Conservation (phyloP, 1,284 basidiomycete species). For the Puccinia hordei region DNA sequence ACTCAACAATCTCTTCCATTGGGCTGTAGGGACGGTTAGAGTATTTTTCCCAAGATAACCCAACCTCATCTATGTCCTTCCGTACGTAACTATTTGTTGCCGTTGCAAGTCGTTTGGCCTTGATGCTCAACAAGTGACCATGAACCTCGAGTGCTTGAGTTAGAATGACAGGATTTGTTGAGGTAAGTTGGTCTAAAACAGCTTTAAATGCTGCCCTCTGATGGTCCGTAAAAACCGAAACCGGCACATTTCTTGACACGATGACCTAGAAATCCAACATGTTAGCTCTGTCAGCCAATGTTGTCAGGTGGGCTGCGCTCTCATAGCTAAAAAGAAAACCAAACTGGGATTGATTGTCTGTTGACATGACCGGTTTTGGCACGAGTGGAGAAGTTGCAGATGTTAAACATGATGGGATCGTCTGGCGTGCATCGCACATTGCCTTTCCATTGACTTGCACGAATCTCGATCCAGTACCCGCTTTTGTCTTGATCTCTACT, state of each 20-base stretch:
- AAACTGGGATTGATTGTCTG: conserved; percentile 45
- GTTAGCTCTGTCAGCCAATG: background rate
- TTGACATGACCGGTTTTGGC: conserved; percentile 36
- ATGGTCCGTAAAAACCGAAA: conserved; percentile 27
- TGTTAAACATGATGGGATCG: conserved; percentile 23
- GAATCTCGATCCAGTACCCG: conserved; percentile 45
- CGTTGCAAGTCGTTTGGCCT: conserved; percentile 17
- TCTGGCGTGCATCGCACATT: conserved; percentile 22
- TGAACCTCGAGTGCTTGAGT: conserved; percentile 11
- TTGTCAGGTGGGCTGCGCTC: too few relatives aligned
- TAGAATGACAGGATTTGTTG: background rate
- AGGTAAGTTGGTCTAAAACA: conserved; percentile 4
- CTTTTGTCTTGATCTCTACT: conserved; percentile 12
- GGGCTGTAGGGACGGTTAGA: conserved; percentile 24
- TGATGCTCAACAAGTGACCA: background rate
- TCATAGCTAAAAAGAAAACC: background rate
- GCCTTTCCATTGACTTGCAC: conserved; percentile 48
- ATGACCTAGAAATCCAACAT: conserved; percentile 26
- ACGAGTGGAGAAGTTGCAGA: conserved; percentile 21
- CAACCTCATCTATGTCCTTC: conserved; percentile 7
- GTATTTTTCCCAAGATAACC: conserved; percentile 21
- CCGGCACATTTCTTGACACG: conserved; percentile 27
- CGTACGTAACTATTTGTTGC: background rate
- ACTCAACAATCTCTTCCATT: conserved; percentile 11
- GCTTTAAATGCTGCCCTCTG: conserved; percentile 12